phyloP scores from a whole-genome alignment of 2,329 filamentous ascomycete species.

The Aureobasidium subglaciale region DNA sequence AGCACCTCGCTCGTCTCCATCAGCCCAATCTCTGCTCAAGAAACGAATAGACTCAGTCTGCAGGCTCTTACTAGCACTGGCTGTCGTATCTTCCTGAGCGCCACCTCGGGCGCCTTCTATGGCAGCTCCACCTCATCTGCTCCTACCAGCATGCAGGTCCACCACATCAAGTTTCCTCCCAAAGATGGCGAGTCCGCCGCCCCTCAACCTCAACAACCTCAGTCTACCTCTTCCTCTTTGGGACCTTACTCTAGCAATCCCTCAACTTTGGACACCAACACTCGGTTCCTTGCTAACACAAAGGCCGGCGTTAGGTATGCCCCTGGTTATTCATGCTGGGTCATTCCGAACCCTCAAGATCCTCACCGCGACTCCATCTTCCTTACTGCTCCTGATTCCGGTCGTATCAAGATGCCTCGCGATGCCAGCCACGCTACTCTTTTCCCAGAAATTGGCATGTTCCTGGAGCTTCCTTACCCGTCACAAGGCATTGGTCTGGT shows the following conservation, averaged over 20 bases:
- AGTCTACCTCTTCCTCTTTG: constrained; percentile 3
- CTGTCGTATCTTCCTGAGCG: constrained; percentile 85
- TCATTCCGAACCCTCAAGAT: constrained; percentile 48
- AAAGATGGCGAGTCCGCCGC: constrained; percentile 25
- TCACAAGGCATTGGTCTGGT: constrained; percentile 74
- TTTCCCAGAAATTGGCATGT: constrained; percentile 75
- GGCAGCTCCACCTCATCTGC: constrained; percentile 50
- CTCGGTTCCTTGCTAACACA: constrained; percentile 30
- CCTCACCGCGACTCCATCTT: constrained; percentile 57
- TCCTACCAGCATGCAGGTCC: constrained; percentile 94
- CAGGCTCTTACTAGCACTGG: constrained; percentile 88
- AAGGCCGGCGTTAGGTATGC: constrained; percentile 52
- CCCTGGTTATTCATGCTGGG: constrained; percentile 86
- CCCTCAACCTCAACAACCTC: constrained; percentile 17
- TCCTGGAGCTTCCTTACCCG: constrained; percentile 66
- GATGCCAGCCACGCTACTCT: constrained; percentile 32
- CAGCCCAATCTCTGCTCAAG: constrained; percentile 70
- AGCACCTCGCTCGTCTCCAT: constrained; percentile 73
- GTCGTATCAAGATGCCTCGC: constrained; percentile 56
- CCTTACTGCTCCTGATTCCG: constrained; percentile 79
- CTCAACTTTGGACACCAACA: constrained; percentile 27
- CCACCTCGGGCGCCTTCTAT: constrained; percentile 70
- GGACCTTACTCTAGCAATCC: constrained; percentile 19
- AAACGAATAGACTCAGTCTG: constrained; percentile 77
- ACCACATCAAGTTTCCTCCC: constrained; percentile 92